A percentile compares a stretch with the other conserved stretches of the same genome.
Conservation (phyloP, 2,329 filamentous ascomycete species). For the Reticulascus tulasneorum region DNA sequence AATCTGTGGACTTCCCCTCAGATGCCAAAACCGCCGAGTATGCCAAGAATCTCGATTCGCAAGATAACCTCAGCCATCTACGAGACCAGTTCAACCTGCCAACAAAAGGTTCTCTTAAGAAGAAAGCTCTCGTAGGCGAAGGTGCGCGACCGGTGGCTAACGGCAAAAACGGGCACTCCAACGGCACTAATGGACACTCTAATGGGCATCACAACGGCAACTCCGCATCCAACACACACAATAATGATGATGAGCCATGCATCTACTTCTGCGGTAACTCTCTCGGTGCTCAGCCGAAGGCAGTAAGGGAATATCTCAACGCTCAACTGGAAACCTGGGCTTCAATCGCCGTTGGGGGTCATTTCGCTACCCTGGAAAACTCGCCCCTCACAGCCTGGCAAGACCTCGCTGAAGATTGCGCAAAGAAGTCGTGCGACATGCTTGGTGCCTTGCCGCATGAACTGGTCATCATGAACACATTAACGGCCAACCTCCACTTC, state of each 20-base stretch:
- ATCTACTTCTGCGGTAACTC: conserved; percentile 81
- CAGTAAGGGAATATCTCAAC: conserved; percentile 60
- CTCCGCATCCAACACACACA: conserved; percentile 13
- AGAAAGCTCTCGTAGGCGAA: conserved; percentile 58
- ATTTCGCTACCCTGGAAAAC: conserved; percentile 67
- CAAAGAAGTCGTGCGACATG: conserved; percentile 64
- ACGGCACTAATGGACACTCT: conserved; percentile 15
- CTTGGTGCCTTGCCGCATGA: conserved; percentile 71
- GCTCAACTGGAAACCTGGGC: conserved; percentile 81
- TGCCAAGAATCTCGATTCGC: conserved; percentile 50
- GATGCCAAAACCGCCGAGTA: conserved; percentile 44
- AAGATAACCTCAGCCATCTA: conserved; percentile 57
- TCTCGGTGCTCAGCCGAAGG: conserved; percentile 68
- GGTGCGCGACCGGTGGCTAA: too few species aligned
- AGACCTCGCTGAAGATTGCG: conserved; percentile 72
- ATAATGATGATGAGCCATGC: conserved; percentile 37
- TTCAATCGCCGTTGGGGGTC: conserved; percentile 77
- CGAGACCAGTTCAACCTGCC: conserved; percentile 75
- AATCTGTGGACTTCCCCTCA: conserved; percentile 39
- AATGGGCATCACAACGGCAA: conserved; percentile 20
- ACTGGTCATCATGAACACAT: conserved; percentile 82
- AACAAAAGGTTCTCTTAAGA: conserved; percentile 65
- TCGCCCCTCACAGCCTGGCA: conserved; percentile 70
- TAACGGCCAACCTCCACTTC: conserved; percentile 78
- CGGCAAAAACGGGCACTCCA: conserved; percentile 25